Percentiles rank a stretch among this genome's conserved stretches.
phyloP scores from a whole-genome alignment of 345 rosid species.

The Linum usitatissimum region DNA sequence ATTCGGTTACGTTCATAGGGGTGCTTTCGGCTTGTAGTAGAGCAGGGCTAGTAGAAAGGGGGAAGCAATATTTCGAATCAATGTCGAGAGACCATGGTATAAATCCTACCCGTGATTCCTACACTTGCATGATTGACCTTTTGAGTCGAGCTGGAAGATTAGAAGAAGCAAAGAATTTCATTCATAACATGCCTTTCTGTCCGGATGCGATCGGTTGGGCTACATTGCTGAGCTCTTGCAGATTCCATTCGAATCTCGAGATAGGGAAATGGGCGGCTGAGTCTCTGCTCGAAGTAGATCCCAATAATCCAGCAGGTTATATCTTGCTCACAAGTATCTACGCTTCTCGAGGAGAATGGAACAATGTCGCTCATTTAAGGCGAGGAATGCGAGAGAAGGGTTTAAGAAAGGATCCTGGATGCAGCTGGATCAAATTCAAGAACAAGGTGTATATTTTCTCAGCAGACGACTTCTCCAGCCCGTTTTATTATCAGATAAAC shows the following conservation, averaged over 20 bases:
- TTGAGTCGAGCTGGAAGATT: slow-evolving; percentile 76
- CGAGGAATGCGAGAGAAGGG: slow-evolving; percentile 59
- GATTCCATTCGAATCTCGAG: slow-evolving; percentile 50
- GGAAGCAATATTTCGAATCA: slow-evolving; percentile 49
- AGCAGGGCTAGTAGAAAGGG: slow-evolving; percentile 80
- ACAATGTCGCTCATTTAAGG: slow-evolving; percentile 52
- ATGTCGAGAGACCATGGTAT: slow-evolving; percentile 53
- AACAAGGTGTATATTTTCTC: slow-evolving; percentile 60
- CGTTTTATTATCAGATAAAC: slow-evolving; percentile 52
- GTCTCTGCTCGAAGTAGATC: slow-evolving; percentile 64
- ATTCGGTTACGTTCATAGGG: slow-evolving; percentile 76
- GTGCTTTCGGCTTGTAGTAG: slow-evolving; percentile 91
- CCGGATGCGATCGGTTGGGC: slow-evolving; percentile 86
- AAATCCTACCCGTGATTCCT: slow-evolving; percentile 52
- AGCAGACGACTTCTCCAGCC: slow-evolving; percentile 69
- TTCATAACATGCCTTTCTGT: slow-evolving; percentile 57
- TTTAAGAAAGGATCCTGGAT: slow-evolving; percentile 80
- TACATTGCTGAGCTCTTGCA: slow-evolving; percentile 79
- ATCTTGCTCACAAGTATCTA: slow-evolving; percentile 62
- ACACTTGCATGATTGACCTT: slow-evolving; percentile 92
- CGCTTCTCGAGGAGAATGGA: slow-evolving; percentile 67
- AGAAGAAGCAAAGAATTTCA: slow-evolving; percentile 66
- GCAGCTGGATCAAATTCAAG: slow-evolving; percentile 85
- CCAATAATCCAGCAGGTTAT: slow-evolving; percentile 73
- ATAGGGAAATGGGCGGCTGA: slow-evolving; percentile 81